Evolutionary conservation across 805 yeast species (phyloP).

Genomic region (Pichia cephalocereana): DNA sequence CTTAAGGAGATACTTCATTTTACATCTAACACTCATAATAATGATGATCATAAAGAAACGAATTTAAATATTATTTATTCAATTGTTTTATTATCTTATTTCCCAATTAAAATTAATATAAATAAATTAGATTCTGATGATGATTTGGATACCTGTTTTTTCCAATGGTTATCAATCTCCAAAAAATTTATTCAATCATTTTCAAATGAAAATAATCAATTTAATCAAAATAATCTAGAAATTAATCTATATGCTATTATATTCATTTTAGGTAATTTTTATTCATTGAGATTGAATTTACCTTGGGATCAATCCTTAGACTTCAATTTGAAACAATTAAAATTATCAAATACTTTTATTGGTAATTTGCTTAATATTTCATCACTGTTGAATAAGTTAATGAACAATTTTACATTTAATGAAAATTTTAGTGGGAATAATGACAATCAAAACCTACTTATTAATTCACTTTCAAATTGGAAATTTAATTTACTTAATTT

Average conservation of each 20-base stretch:
- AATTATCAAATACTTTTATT: conserved; percentile 10
- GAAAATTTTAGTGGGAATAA: neutral
- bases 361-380: conserved; percentile 15
- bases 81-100: conserved; percentile 19
- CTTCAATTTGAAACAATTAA: conserved; percentile 12
- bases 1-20: conserved; percentile 10
- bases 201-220: conserved; percentile 3
- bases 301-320: conserved; percentile 18
- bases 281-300: conserved; percentile 20
- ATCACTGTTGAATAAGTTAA: conserved; percentile 13
- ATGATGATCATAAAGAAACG: too few relatives aligned
- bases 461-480: conserved; percentile 19
- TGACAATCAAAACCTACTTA: conserved; percentile 3
- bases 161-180: conserved; percentile 18
- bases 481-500: conserved; percentile 13
- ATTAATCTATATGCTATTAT: conserved; percentile 21
- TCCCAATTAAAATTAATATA: conserved; percentile 15
- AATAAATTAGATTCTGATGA: conserved; percentile 8
- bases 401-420: conserved; percentile 17
- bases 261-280: conserved; percentile 20
- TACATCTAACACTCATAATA: neutral
- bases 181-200: conserved; percentile 14
- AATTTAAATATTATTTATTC: conserved; percentile 4
- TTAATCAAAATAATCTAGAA: neutral
- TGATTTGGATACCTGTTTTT: conserved; percentile 14